Percentiles rank a stretch among this genome's conserved stretches.
phyloP scores from a whole-genome alignment of 176 grass and related monocot genomes.

The Triticum timopheevii region DNA sequence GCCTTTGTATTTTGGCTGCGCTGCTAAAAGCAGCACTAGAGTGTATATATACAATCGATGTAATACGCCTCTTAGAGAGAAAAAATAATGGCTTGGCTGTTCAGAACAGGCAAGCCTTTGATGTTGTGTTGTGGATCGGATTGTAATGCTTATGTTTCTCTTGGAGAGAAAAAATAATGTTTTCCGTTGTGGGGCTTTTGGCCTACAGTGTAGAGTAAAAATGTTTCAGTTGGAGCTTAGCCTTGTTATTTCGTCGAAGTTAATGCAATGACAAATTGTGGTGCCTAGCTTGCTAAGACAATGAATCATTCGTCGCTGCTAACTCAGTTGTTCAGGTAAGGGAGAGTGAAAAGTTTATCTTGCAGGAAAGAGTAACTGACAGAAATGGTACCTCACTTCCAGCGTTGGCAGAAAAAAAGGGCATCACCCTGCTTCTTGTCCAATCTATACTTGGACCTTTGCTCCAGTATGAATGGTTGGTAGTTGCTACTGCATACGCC shows the following conservation, averaged over 20 bases:
- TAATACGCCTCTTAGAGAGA: neutral
- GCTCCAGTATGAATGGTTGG: neutral
- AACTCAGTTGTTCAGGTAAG: neutral
- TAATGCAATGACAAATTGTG: neutral
- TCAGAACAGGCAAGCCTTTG: neutral
- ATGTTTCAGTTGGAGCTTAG: neutral
- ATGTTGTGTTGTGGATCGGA: neutral
- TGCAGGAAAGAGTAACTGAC: neutral
- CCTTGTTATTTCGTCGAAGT: neutral
- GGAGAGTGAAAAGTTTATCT: neutral
- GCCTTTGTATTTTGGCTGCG: neutral
- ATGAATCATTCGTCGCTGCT: neutral
- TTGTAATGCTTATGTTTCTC: neutral
- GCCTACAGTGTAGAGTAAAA: neutral
- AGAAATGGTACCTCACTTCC: neutral
- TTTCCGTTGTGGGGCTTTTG: neutral
- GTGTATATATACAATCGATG: neutral
- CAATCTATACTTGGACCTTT: neutral
- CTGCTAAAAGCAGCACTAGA: conserved; percentile 19
- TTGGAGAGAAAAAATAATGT: neutral
- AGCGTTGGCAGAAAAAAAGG: neutral
- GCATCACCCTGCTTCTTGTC: neutral
- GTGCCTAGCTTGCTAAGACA: neutral
- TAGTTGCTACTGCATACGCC: neutral
- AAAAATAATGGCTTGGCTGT: too few species aligned